Percentiles rank a stretch among this genome's conserved stretches.
These are phyloP conservation scores for Hamigera avellanea DNA, from an alignment of 495 filamentous ascomycete species.

Conservation along the genomic window DNA sequence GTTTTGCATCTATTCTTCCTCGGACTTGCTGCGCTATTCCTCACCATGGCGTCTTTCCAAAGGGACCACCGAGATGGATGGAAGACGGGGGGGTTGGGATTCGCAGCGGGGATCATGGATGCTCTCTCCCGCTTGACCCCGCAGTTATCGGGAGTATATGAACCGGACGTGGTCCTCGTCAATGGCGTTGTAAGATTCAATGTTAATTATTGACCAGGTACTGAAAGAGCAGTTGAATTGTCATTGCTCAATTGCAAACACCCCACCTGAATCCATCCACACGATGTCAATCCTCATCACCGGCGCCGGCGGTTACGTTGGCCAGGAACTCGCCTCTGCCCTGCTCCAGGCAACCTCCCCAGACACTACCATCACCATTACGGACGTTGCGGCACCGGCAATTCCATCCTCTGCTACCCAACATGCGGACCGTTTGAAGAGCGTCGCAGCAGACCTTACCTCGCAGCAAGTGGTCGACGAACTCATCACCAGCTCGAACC, in stretches of 20 bases:
- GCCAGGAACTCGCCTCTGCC: constrained; percentile 50
- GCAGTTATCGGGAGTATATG: constrained; percentile 1
- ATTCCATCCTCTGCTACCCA: constrained; percentile 36
- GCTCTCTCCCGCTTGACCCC: constrained; percentile 4
- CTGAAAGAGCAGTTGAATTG: no score
- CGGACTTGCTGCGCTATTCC: no score
- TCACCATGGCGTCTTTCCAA: no score
- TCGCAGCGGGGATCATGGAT: constrained; percentile 7
- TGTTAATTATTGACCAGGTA: no score
- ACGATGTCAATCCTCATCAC: constrained; percentile 59
- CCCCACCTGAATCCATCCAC: no score
- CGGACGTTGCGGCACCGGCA: constrained; percentile 49
- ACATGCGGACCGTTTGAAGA: constrained; percentile 30
- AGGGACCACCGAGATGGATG: constrained; percentile 3
- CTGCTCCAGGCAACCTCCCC: constrained; percentile 43
- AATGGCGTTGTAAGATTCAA: neutral
- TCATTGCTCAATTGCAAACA: neutral
- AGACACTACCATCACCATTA: constrained; percentile 45
- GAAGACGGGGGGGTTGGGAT: constrained; percentile 9
- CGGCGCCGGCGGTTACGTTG: constrained; percentile 60
- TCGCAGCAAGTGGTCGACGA: constrained; percentile 44
- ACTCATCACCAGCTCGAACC: constrained; percentile 26
- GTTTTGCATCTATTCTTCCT: no score
- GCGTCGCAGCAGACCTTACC: constrained; percentile 52
- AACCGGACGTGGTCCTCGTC: no score